Evolutionary conservation across 106 monocot species (phyloP).

Genomic region (Allium cepa): DNA sequence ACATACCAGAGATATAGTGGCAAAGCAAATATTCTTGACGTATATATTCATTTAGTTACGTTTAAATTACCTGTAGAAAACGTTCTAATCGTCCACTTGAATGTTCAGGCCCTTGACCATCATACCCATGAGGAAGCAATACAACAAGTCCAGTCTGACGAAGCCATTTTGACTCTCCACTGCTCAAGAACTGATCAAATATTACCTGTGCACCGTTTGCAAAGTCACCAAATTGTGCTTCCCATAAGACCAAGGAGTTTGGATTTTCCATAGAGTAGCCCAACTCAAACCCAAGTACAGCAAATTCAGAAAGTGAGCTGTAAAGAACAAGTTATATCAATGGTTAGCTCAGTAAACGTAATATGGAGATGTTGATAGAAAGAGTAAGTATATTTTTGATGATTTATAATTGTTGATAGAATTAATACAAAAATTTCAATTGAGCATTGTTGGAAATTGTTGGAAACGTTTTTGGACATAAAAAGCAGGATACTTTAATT

Average conservation of each 20-base stretch:
- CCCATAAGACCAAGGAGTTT: slow-evolving; percentile 93
- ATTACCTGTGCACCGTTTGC: slow-evolving; percentile 97
- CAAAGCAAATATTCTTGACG: too few species aligned
- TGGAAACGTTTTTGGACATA: too few species aligned
- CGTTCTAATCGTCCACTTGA: slow-evolving; percentile 88
- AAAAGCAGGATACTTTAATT: too few species aligned
- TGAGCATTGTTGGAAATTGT: too few species aligned
- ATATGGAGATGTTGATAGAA: too few species aligned
- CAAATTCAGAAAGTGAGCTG: slow-evolving; percentile 99
- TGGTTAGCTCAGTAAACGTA: background rate
- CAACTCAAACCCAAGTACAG: slow-evolving; percentile 93
- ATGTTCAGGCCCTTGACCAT: slow-evolving; percentile 99
- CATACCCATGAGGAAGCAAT: slow-evolving; percentile 97
- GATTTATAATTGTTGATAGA: too few species aligned
- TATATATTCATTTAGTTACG: too few species aligned
- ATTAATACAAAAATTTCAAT: too few species aligned
- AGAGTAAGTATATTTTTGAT: too few species aligned
- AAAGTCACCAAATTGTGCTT: slow-evolving; percentile 99
- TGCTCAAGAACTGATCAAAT: slow-evolving; percentile 95
- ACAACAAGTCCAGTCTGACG: slow-evolving; percentile 87
- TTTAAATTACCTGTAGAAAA: slow-evolving; percentile 70
- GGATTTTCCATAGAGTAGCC: slow-evolving; percentile 99
- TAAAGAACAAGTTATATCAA: background rate
- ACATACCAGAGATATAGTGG: background rate
- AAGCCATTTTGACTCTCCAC: slow-evolving; percentile 95